Percentiles rank a stretch among this genome's conserved stretches.
phyloP scores from a whole-genome alignment of 495 filamentous ascomycete species.

The Aspergillus egyptiacus region DNA sequence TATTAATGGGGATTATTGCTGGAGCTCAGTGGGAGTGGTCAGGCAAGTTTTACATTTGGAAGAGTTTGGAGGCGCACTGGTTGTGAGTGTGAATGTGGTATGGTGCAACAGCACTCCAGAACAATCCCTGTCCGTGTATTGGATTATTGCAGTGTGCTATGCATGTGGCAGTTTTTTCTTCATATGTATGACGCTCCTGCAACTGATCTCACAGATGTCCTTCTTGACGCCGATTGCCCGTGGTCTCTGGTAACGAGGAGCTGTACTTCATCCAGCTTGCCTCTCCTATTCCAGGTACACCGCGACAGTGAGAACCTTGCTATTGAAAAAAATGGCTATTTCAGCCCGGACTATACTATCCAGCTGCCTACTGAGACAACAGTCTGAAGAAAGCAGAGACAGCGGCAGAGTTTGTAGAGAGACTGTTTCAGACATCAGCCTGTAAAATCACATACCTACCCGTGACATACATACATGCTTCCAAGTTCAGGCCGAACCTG shows the following conservation, averaged over 20 bases:
- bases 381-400: too few relatives aligned
- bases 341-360: too few relatives aligned
- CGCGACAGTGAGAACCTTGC: conserved; percentile 2
- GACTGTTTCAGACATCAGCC: conserved; percentile 4
- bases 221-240: conserved; percentile 2
- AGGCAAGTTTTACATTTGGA: conserved; percentile 9
- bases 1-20: neutral
- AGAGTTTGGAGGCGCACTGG: conserved; percentile 12
- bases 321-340: too few relatives aligned
- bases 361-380: neutral
- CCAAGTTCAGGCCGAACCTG: conserved; percentile 16
- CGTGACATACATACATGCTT: neutral
- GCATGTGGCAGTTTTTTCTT: neutral
- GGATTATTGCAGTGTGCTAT: neutral
- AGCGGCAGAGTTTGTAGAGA: neutral
- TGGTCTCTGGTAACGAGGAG: conserved; percentile 2
- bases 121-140: conserved; percentile 1
- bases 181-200: conserved; percentile 9
- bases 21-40: too few relatives aligned
- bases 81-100: neutral
- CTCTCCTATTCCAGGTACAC: conserved; percentile 9
- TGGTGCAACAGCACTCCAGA: conserved; percentile 7
- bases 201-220: neutral
- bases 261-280: conserved; percentile 5
- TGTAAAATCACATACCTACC: neutral